These are phyloP conservation scores for Ceratobasidium sp. DNA, from an alignment of 1,284 basidiomycete species.

Conservation along the genomic window DNA sequence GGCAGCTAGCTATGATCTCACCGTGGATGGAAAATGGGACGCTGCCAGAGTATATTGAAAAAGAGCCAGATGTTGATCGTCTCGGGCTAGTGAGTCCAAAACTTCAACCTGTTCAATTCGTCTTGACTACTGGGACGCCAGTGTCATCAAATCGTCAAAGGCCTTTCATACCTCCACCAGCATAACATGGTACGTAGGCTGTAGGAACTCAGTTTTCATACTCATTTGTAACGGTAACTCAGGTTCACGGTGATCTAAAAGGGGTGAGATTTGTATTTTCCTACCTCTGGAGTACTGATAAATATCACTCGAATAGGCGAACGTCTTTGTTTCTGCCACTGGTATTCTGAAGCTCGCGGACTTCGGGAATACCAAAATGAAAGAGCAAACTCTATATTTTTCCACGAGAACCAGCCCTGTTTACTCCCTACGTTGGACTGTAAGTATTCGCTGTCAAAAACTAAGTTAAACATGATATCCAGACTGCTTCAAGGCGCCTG, in stretches of 20 bases:
- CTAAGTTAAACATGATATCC: not conserved
- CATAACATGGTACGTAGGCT: not conserved
- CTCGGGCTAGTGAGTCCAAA: not conserved
- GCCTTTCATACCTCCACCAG: slow-evolving; percentile 22
- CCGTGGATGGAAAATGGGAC: slow-evolving; percentile 18
- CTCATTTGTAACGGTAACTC: not conserved
- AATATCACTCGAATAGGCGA: not conserved
- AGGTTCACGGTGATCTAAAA: slow-evolving; percentile 31
- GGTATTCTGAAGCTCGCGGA: slow-evolving; percentile 18
- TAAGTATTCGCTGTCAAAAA: not conserved
- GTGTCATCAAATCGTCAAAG: slow-evolving; percentile 22
- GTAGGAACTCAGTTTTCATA: not conserved
- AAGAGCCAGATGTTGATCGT: slow-evolving; percentile 20
- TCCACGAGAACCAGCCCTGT: slow-evolving; percentile 4
- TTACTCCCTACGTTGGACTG: slow-evolving; percentile 18
- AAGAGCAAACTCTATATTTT: slow-evolving; percentile 14
- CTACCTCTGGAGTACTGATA: not conserved
- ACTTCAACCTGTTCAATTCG: no score
- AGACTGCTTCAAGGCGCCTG: not conserved
- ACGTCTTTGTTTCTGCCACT: slow-evolving; percentile 13
- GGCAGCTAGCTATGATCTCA: slow-evolving; percentile 34
- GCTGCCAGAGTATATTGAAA: not conserved
- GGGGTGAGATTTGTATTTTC: not conserved
- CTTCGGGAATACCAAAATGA: slow-evolving; percentile 20
- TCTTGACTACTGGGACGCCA: not conserved